A percentile compares a stretch with the other conserved stretches of the same genome.
Conservation (phyloP, 2,329 filamentous ascomycete species). For the Cadophora gregata region DNA sequence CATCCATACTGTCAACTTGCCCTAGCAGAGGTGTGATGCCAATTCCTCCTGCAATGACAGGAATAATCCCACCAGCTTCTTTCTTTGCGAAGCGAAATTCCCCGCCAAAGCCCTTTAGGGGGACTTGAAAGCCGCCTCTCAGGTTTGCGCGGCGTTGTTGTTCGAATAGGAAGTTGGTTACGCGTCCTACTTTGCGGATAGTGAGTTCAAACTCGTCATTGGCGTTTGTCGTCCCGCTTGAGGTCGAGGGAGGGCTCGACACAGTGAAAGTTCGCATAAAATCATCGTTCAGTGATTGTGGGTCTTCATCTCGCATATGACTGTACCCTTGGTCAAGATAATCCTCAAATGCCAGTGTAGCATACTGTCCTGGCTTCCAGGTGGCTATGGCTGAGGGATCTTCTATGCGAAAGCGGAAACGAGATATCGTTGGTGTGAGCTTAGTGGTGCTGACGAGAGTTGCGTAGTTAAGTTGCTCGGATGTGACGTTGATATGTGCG, state of each 20-base stretch:
- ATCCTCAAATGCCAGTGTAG: conserved; percentile 1
- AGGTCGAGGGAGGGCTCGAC: neutral
- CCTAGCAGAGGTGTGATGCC: conserved; percentile 13
- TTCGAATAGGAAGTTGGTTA: conserved; percentile 10
- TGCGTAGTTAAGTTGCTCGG: neutral
- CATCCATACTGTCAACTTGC: conserved; percentile 7
- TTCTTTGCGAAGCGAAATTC: conserved; percentile 6
- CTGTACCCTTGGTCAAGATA: neutral
- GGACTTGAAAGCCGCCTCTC: neutral
- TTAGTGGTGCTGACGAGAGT: neutral
- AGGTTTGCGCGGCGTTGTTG: neutral
- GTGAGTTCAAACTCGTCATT: conserved; percentile 16
- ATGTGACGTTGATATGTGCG: neutral
- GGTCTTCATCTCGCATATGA: conserved; percentile 16
- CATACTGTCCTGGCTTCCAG: conserved; percentile 19
- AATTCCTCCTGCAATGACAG: conserved; percentile 14
- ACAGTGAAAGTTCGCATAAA: conserved; percentile 13
- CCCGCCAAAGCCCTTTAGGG: conserved; percentile 9
- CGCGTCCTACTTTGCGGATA: neutral
- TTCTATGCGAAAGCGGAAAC: conserved; percentile 7
- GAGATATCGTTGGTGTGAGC: conserved; percentile 11
- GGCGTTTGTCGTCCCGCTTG: neutral
- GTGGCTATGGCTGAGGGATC: neutral
- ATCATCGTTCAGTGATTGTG: conserved; percentile 1
- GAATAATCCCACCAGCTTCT: neutral